A percentile compares a stretch with the other conserved stretches of the same genome.
Evolutionary conservation across 148 eudicot genomes (phyloP).

Genomic region (Bassia scoparia): DNA sequence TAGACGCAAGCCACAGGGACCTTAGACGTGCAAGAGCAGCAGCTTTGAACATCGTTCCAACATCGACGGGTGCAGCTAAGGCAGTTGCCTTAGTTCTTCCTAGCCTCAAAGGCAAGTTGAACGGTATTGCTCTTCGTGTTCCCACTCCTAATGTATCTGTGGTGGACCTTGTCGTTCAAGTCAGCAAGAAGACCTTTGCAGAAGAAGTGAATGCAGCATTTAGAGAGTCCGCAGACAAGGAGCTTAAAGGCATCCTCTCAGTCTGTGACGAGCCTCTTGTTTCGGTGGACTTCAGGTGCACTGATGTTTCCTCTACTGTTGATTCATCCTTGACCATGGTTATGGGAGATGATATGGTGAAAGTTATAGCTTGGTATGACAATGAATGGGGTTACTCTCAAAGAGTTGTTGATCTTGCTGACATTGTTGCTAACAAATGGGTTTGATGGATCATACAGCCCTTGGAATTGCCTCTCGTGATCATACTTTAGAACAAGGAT

Average conservation of each 20-base stretch:
- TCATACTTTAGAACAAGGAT: constrained; percentile 17
- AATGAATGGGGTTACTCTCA: constrained; percentile 98
- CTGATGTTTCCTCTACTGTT: constrained; percentile 83
- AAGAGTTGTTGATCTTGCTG: constrained; percentile 92
- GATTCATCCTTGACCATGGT: constrained; percentile 97
- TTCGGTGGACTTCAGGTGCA: constrained; percentile 86
- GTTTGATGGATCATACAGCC: constrained; percentile 30
- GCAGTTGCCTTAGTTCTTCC: constrained; percentile 97
- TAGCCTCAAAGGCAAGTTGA: constrained; percentile 81
- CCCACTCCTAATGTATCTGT: constrained; percentile 98
- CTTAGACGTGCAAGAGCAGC: constrained; percentile 95
- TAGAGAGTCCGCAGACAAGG: constrained; percentile 75
- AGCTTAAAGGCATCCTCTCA: constrained; percentile 76
- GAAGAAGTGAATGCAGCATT: constrained; percentile 98
- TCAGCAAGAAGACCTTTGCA: constrained; percentile 84
- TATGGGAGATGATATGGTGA: constrained; percentile 99
- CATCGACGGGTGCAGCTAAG: constrained; percentile 97
- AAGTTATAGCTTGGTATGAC: constrained; percentile 98
- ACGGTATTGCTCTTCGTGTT: constrained; percentile 98
- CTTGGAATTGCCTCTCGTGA: constrained; percentile 7
- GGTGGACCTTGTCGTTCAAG: constrained; percentile 93
- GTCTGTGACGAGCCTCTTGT: constrained; percentile 97
- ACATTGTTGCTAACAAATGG: constrained; percentile 90
- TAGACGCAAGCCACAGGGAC: constrained; percentile 98
- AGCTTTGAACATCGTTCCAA: constrained; percentile 95